Evolutionary conservation across 352 stramenopile species (phyloP), one percentile per base, ranked within the genome.

Genomic region (Thalassiosira ordinaria): DNA sequence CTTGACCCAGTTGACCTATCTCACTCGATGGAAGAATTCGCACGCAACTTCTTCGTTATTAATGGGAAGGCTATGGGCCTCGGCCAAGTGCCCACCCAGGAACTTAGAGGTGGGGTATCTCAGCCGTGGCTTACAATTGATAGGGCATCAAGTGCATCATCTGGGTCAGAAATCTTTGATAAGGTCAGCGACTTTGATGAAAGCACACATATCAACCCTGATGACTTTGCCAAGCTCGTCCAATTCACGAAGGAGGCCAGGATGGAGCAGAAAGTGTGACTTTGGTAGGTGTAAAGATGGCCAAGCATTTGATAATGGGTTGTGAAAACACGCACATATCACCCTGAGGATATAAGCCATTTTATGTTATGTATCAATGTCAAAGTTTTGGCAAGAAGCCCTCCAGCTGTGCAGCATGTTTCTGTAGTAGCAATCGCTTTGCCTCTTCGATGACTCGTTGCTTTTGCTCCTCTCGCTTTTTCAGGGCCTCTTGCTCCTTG

Each of bases 381-480:
- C 27, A 35, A 33, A 60, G n/a, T 61, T 87, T 89, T 46, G 93
- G 91, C 65, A 97, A 62, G 80, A 95, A 97, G 1, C 90, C 94
- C 71, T 95, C 74, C 20, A 97, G 86, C 37, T 96, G 87, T 20
- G 92, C 82, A 51, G 94, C 93, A 78, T 97, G 94, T 73, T 97
- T 91, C 51, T 93, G 83, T 51, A 97, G 76, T 14, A 98, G 82
- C 49, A 93, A 85, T 59, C 91, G 90, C 69, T 95, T 95, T 64
- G 95, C 95, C 59, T 97, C 91, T 71, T 94, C 90, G 44, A 98
- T 89, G 46, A 97, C 89, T 74, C 91, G 81, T 69, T 93, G 88
- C 47, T 88, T 87, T 89, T 95, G 97, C 56, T 94, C 90, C 18
- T 97, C 91, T 69, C 96, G 85, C 47, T 93, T 77, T 59, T 91